Percentiles rank a stretch among this genome's conserved stretches.
These are phyloP conservation scores for Phialophora expanda DNA, from an alignment of 2,329 filamentous ascomycete species.

Conservation along the genomic window DNA sequence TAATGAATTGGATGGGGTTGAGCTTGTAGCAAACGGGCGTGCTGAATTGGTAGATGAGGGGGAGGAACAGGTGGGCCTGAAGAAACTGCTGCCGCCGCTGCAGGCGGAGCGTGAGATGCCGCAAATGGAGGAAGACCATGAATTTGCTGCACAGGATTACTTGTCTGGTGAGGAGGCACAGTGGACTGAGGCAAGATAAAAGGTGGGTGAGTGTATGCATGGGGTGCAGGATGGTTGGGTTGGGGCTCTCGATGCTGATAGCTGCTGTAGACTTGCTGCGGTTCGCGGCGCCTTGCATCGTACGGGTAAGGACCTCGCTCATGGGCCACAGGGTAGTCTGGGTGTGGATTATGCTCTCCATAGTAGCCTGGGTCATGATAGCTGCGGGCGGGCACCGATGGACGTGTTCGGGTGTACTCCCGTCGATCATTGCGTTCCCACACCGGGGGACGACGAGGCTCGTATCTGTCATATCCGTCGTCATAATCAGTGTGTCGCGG, in stretches of 20 bases:
- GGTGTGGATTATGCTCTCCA: constrained; percentile 16
- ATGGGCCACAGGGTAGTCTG: constrained; percentile 21
- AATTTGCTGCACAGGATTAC: neutral
- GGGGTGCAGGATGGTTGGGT: constrained; percentile 1
- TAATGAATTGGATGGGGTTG: constrained; percentile 13
- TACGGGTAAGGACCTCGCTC: constrained; percentile 22
- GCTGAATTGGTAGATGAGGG: constrained; percentile 1
- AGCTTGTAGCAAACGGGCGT: neutral
- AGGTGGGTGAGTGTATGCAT: neutral
- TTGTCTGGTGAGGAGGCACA: constrained; percentile 5
- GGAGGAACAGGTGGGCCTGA: neutral
- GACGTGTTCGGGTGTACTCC: constrained; percentile 5
- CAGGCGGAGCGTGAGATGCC: constrained; percentile 2
- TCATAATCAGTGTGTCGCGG: neutral
- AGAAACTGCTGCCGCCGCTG: neutral
- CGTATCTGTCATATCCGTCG: constrained; percentile 16
- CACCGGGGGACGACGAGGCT: constrained; percentile 10
- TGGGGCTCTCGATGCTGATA: constrained; percentile 11
- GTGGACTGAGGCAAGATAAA: neutral
- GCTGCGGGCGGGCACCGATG: neutral
- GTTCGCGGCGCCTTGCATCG: constrained; percentile 6
- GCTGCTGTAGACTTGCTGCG: constrained; percentile 16
- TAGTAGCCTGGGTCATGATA: neutral
- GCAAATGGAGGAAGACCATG: constrained; percentile 12
- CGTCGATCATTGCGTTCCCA: constrained; percentile 16